Evolutionary conservation across 108 stramenopile species (phyloP).

Genomic region (Schizochytrium sp.): DNA sequence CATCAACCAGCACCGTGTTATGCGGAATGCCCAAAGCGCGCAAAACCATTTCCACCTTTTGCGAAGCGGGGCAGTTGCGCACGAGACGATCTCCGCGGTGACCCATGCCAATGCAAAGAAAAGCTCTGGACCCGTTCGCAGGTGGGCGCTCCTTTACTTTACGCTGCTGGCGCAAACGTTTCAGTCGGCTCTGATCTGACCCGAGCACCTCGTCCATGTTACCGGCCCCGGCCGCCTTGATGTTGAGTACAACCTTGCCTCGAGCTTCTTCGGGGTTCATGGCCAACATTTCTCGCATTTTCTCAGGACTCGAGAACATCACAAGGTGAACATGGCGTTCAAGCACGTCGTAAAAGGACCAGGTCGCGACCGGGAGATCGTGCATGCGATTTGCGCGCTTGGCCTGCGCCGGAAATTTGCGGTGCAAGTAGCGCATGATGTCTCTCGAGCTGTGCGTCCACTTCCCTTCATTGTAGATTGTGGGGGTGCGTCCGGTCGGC

Average conservation of each 20-base stretch:
- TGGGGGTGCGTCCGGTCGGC: not conserved
- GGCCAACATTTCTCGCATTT: not conserved
- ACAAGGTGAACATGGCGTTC: not conserved
- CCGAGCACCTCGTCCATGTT: not conserved
- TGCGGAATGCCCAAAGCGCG: not conserved
- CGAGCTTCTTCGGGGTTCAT: not conserved
- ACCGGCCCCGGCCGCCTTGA: not conserved
- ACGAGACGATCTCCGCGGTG: not conserved
- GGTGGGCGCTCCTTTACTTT: not conserved
- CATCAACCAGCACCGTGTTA: not conserved
- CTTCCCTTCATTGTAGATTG: not conserved
- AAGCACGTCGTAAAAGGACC: not conserved
- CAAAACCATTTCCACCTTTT: not conserved
- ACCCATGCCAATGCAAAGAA: not conserved
- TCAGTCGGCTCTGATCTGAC: too few relatives aligned
- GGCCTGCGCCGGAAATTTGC: not conserved
- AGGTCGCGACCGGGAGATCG: not conserved
- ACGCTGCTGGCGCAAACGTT: not conserved
- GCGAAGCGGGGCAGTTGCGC: not conserved
- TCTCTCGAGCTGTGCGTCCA: not conserved
- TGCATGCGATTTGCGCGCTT: not conserved
- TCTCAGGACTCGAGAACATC: not conserved
- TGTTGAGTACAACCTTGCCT: not conserved
- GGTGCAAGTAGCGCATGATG: not conserved
- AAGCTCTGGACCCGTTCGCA: not conserved